Base-by-base conservation (phyloP, 768 basidiomycete genomes). In the Mrakia blollopis region DNA sequence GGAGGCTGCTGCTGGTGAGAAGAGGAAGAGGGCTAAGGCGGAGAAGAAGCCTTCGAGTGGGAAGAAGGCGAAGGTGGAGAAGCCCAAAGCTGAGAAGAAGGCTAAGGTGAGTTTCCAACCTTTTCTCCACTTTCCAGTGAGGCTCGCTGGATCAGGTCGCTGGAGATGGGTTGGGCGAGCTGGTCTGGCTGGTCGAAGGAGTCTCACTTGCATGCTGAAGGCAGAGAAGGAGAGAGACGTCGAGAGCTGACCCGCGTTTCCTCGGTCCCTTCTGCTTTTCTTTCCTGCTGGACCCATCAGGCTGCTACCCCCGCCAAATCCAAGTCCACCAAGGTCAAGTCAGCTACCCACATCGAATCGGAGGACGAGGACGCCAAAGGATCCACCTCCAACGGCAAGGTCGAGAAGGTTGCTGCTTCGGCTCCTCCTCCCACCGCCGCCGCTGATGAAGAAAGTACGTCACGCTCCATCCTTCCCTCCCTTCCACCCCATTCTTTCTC, bases 401-500 rank as follows among this genome's bases (percentile, higher is more conserved):
- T 85, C 78, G 90, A 89, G 83, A 88, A 88, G 63, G 86, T 83
- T 44, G 87, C 86, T 60, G 79, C 47, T 72, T 35, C 73, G 9
- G 88, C 84, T 61, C 86, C 84, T 25, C 86, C 86, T 62, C 79
- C 50, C 71, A 28, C 74, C 28, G 86, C 84, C 16, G 84, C 85
- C 41, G 87, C 65, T 21, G 77, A 78, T 6, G 80, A 68, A 1
- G 79, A 77, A 35, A 65, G 76, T 77, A 23, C 52, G 76, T 68
- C 44, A 25, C 41, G n/a, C 21, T 60, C 47, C 44, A 39, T 16
- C 25, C 73, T n/a, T 60, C 41, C 25, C 35, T 30, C 44, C 54
- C 47, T 13, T 5, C 10, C 70, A 60, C 28, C 60, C 30, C 25
- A 50, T 30, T 30, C 32, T 8, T 14, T 35, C n/a, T n/a, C 8